Evolutionary conservation across 768 basidiomycete species (phyloP), one percentile per base, ranked within the genome.

Genomic region (Pulveroboletus sp.): DNA sequence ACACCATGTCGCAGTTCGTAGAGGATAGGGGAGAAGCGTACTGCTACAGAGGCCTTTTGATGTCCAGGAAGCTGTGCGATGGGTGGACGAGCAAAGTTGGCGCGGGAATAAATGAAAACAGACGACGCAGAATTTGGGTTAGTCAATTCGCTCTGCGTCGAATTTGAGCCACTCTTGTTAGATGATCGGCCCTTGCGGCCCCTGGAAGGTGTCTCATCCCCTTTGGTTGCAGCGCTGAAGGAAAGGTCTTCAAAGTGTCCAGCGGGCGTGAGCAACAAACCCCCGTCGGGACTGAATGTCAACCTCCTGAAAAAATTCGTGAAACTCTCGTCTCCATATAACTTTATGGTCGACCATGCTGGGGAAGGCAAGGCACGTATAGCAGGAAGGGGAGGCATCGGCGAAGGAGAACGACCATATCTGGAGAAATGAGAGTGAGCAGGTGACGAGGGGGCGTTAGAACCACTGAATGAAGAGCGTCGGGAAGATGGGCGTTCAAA

Each of bases 241-340:
- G 87, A 82, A 4, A 91, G 88, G 66, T 98, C 95, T 64, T 98
- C 94, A 60, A 96, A 97, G 63, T 95, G 90, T 0, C 96, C 96
- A 1, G 96, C 95, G 0, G 96, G 96, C 0, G 96, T 98, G 57
- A 98, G 73, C 39, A 99, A 76, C 32, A 99, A 74, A 9, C 86
- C 90, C 0, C 96, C 96, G 64, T 99, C 96, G 2, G 95, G 91
- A 47, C 91, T 93, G 71, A 97, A 99, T 10, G 87, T 86, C 52
- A 99, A 73, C 32, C 96, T 79, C 27, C 96, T 75, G 77, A 98
- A 99, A 73, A 98, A 99, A 59, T 94, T 93, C 5, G 92, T 93
- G 61, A 82, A 91, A 57, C 85, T 89, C 67, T 97, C 94, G 67
- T 98, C 95, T 40, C 94, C 93, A 61, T 98, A 99, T 12, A 99